phyloP scores from a whole-genome alignment of 345 rosid species.

The Lepidium sativum region DNA sequence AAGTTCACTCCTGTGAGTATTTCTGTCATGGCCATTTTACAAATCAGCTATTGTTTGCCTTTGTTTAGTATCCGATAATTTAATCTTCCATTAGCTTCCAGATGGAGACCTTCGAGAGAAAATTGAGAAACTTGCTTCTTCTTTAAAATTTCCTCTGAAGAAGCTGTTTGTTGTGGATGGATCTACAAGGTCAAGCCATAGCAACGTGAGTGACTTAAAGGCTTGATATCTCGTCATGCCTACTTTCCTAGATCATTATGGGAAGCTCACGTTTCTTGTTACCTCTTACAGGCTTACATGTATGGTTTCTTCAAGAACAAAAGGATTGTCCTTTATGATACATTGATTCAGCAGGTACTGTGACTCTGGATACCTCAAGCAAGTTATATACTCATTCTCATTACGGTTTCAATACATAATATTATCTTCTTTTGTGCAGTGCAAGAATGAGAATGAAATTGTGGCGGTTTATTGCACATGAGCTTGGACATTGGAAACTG shows the following conservation, averaged over 20 bases:
- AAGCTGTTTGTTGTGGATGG: constrained; percentile 98
- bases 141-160: constrained; percentile 82
- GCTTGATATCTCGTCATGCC: background rate
- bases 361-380: background rate
- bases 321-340: constrained; percentile 94
- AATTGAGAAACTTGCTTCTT: constrained; percentile 88
- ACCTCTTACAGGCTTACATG: constrained; percentile 81
- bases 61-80: no score
- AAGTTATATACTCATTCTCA: background rate
- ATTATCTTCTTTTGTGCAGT: constrained; percentile 37
- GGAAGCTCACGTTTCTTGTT: constrained; percentile 2
- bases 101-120: constrained; percentile 77
- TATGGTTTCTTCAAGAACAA: constrained; percentile 98
- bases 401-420: background rate
- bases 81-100: constrained; percentile 48
- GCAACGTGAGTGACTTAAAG: constrained; percentile 67
- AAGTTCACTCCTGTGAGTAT: constrained; percentile 90
- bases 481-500: constrained; percentile 98
- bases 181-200: constrained; percentile 98
- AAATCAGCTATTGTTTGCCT: background rate
- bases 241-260: background rate
- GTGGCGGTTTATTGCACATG: constrained; percentile 98
- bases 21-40: background rate
- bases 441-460: constrained; percentile 86
- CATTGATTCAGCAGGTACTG: constrained; percentile 92